Evolutionary conservation across 768 basidiomycete genomes (phyloP), one percentile per base, ranked within the genome.

Genomic region (Amanita brunnescens): DNA sequence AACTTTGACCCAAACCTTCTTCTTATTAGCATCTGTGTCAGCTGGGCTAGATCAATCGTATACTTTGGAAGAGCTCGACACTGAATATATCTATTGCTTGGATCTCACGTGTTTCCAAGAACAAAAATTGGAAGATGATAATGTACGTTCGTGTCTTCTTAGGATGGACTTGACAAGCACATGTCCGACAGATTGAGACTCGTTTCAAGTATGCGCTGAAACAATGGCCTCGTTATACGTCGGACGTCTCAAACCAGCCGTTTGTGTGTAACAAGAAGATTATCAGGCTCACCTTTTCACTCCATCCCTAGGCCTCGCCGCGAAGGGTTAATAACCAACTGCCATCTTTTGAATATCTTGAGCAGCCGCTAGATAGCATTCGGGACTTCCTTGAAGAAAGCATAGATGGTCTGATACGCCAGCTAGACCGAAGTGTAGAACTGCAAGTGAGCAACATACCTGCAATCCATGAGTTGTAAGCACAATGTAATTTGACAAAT

Each of bases 371-470:
- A 47, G 68, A 72, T 37, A 35, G 57, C 10, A 68, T 81, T 20
- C 80, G 81, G 2, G 61, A 62, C 29, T 58, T 76, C 57, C 61
- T 83, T 13, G 47, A 43, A 1, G 45, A 62, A 5, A 61, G 78
- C 1, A 74, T 79, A 6, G 77, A 80, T 49, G 69, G 69, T 16
- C 66, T 87, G 8, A 73, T 83, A 42, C 57, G 62, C 21, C 73
- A 77, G 18, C 63, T 95, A 26, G 78, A 82, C 54, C 65, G 65
- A 53, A 91, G 88, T 54, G 86, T 93, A 2, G 73, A 71, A 65
- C 68, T 83, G 30, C 76, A 78, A 2, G 84, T 92, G 10, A 73
- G 69, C 34, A 71, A 87, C 61, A 86, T 95, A 29, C 89, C 91
- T 12, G 62, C 62, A 37, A 59, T 61, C 50, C 9, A 35, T 10